Evolutionary conservation across 1,139 yeast genomes (phyloP).

Genomic region (Tardiomyces depauwii): DNA sequence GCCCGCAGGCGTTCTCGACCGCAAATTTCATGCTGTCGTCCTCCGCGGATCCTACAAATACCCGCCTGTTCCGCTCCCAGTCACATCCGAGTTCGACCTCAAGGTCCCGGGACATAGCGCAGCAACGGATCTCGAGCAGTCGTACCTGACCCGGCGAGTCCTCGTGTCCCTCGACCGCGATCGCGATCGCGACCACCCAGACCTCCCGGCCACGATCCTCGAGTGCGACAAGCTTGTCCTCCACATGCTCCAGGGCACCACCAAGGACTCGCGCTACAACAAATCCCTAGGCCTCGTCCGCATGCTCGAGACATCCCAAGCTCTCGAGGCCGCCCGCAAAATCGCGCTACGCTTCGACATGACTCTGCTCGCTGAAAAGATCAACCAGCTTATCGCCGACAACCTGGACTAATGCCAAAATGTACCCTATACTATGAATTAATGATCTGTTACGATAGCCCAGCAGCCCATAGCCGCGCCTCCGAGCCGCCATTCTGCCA

Average conservation of each 20-base stretch:
- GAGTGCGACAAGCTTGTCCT: conserved; percentile 58
- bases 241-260: conserved; percentile 65
- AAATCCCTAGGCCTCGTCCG: conserved; percentile 63
- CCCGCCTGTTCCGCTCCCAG: conserved; percentile 63
- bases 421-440: too few species aligned
- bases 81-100: conserved; percentile 69
- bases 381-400: conserved; percentile 23
- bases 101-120: conserved; percentile 41
- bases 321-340: conserved; percentile 71
- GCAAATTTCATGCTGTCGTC: conserved; percentile 60
- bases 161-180: conserved; percentile 18
- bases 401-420: not conserved
- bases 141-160: conserved; percentile 9
- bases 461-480: too few species aligned
- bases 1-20: conserved; percentile 75
- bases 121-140: conserved; percentile 19
- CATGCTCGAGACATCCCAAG: conserved; percentile 64
- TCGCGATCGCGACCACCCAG: conserved; percentile 11
- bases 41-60: conserved; percentile 48
- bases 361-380: conserved; percentile 51
- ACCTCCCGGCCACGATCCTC: conserved; percentile 22
- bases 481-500: too few species aligned
- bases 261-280: conserved; percentile 51
- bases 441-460: too few species aligned
- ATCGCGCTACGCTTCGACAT: conserved; percentile 74